Evolutionary conservation across 352 stramenopile species (phyloP).

Genomic region (Aphanomyces astaci): DNA sequence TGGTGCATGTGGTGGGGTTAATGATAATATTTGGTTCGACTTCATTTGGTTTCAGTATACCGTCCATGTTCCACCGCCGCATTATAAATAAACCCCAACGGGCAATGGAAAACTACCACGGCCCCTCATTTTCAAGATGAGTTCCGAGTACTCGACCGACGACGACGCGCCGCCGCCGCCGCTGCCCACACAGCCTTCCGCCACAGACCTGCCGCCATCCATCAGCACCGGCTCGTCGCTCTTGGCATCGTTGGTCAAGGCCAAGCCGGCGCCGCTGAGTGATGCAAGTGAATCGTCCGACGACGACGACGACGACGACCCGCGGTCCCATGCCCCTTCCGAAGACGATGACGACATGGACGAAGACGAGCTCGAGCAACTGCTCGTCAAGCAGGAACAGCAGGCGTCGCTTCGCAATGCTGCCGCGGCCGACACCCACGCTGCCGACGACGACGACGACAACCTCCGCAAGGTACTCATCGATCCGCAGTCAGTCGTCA

Average conservation of each 20-base stretch:
- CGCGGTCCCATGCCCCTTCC: background rate
- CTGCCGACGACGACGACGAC: background rate
- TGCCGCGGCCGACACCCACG: background rate
- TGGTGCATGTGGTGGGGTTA: background rate
- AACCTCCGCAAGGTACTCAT: constrained; percentile 1
- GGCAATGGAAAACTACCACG: constrained; percentile 6
- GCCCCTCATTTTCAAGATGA: constrained; percentile 12
- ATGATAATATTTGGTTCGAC: background rate
- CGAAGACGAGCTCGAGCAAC: constrained; percentile 22
- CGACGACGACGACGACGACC: constrained; percentile 18
- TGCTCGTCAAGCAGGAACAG: constrained; percentile 18
- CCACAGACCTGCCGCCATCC: background rate
- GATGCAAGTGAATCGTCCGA: constrained; percentile 14
- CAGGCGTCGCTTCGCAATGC: background rate
- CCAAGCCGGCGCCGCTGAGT: constrained; percentile 9
- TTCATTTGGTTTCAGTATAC: background rate
- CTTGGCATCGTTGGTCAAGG: constrained; percentile 13
- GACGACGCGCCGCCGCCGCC: background rate
- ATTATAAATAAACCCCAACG: background rate
- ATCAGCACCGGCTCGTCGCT: constrained; percentile 18
- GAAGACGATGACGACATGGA: constrained; percentile 12
- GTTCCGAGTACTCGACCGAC: constrained; percentile 20
- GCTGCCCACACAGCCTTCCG: background rate
- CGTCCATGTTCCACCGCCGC: background rate
- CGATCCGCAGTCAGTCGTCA: no score